Conservation (phyloP, 495 filamentous ascomycete genomes). For the Annulohypoxylon bovei region DNA sequence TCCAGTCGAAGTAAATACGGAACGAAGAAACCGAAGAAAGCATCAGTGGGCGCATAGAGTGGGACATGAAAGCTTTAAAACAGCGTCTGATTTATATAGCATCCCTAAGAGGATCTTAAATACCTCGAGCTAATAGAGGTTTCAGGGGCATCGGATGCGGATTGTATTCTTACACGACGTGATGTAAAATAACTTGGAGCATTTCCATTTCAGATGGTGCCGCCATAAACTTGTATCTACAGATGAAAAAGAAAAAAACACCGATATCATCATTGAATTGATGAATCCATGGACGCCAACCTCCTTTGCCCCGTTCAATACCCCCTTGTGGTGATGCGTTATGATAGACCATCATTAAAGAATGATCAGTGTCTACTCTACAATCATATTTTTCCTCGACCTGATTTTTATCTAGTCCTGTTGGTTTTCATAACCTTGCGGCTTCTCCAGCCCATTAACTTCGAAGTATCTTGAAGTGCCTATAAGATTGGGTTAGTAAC, state of each 20-base stretch:
- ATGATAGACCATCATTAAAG: constrained; percentile 41
- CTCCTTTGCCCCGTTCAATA: constrained; percentile 39
- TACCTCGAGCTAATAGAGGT: neutral
- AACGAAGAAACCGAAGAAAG: constrained; percentile 95
- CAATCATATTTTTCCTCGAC: constrained; percentile 21
- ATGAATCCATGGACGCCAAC: constrained; percentile 46
- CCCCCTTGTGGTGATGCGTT: constrained; percentile 39
- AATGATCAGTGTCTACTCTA: constrained; percentile 41
- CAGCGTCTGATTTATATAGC: neutral
- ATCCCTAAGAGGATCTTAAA: neutral
- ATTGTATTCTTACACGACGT: constrained; percentile 29
- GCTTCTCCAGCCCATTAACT: constrained; percentile 79
- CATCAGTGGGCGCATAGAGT: constrained; percentile 53
- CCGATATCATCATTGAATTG: constrained; percentile 40
- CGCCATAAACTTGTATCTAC: constrained; percentile 47
- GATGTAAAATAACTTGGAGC: constrained; percentile 21
- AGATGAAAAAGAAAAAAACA: constrained; percentile 45
- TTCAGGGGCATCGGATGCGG: neutral
- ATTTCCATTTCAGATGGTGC: constrained; percentile 33
- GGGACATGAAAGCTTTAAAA: neutral
- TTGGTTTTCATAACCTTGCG: constrained; percentile 80
- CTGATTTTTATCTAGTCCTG: constrained; percentile 58
- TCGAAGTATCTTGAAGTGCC: constrained; percentile 87
- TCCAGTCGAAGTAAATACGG: constrained; percentile 94
- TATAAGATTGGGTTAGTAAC: constrained; percentile 38